Base-by-base conservation (phyloP, 495 filamentous ascomycete species). In the Astrocystis sublimbata region DNA sequence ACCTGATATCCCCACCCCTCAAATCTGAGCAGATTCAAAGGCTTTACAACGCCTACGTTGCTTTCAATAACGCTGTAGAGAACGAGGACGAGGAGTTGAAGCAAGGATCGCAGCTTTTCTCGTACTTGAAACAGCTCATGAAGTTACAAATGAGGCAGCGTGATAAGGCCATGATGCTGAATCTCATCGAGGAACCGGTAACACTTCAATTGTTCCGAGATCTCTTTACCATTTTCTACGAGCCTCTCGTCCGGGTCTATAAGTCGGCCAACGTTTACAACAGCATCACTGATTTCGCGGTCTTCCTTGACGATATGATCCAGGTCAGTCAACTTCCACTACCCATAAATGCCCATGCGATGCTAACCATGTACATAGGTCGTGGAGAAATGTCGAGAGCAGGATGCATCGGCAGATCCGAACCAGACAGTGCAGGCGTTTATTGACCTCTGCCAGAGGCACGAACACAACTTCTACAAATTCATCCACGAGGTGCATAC, bases 371-470 rank as follows among this genome's bases (percentile, higher is more conserved):
- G 2, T 42, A 8, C 31, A 13, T 43, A 80, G 66, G 92, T 96
- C 6, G 89, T 98, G 35, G 92, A 96, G 59, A 88, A 86, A 60
- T 92, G 91, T 60, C 92, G 96, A 68, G 87, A 90, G 31, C 92
- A 97, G 74, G 96, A 96, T 73, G 87, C 93, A 45, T 89, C 89
- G 0, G 92, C 92, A 0, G 94, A 98, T 71, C 94, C 94, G 13
- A 98, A 98, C 76, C 92, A 97, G 76, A 98, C 94, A 0, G 94
- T 98, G n/a, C 94, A 98, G 73, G 84, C 91, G 36, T 98, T 98
- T 73, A 98, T 98, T 72, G 96, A 98, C 72, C 85, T 98, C 42
- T 98, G 94, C 73, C 90, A 91, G 60, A 86, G 94, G 15, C 94
- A 98, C 72, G 89, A 98, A 76, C 86, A 91, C 71, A 93, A 96